Base-by-base conservation (phyloP, 148 eudicot genomes). In the Rheum nobile region DNA sequence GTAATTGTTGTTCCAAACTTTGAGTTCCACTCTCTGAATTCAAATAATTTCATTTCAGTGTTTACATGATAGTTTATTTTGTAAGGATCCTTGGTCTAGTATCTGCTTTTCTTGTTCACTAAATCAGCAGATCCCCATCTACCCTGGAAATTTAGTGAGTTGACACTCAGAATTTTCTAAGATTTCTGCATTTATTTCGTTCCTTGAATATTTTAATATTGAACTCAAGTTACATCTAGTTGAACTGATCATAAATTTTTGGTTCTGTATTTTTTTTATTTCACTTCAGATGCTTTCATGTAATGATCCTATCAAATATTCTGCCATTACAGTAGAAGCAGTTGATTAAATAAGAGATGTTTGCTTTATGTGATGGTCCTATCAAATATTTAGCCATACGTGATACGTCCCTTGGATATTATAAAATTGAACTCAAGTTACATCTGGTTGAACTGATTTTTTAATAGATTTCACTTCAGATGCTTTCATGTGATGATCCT, bases 1-100 rank as follows among this genome's bases (percentile, higher is more conserved):
- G 99, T 90, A 83, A 65, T 65, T 32, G 68, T 61, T 65, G 41
- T 32, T 65, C 22, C 22, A 65, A 65, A 34, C 22, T 65, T 19
- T 65, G 41, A 65, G 6, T 26, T 50, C 21, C 12, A 6, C 7
- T 61, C 6, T 65, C 39, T 65, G 22, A 65, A 65, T 31, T 34
- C 7, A 65, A 16, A 17, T 65, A 28, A 12, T 28, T 8, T 61
- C 2, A 32, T 32, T 50, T 26, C 21, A 65, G 22, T 65, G 22
- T 17, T 65, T 31, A 6, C 70, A 16, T 9, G 32, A 3, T 26
- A 8, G 2, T 2, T 55, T 9, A 3, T 5, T 65, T 8, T 65
- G n/a, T 21, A 65, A 16, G 70, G 41, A 34, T 65, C 70, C 8
- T 32, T 65, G 8, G 2, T 32, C 39, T 59, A 11, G 16, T 48